A percentile compares a stretch with the other conserved stretches of the same genome.
phyloP scores from a whole-genome alignment of 805 yeast species.

The Saccharomycodes ludwigii region DNA sequence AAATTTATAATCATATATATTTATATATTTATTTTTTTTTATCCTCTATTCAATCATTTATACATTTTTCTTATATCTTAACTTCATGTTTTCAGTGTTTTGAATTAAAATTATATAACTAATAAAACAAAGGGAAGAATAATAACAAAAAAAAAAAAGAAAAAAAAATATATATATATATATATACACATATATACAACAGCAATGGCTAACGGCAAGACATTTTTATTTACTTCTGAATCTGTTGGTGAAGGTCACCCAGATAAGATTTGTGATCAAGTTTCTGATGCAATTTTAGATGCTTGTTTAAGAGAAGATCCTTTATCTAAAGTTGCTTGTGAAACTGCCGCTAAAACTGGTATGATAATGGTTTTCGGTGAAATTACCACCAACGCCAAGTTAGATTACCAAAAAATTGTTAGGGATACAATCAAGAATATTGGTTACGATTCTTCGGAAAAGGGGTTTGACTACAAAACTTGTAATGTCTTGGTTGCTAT shows the following conservation, averaged over 20 bases:
- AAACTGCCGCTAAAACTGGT: slow-evolving; percentile 98
- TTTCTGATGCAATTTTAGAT: slow-evolving; percentile 93
- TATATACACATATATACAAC: slow-evolving; percentile 2
- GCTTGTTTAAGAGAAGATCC: slow-evolving; percentile 96
- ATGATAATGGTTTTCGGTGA: slow-evolving; percentile 99
- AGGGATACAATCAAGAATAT: slow-evolving; percentile 98
- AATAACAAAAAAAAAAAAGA: slow-evolving; percentile 1
- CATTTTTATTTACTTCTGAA: slow-evolving; percentile 68
- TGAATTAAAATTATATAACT: neutral
- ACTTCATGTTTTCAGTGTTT: no score
- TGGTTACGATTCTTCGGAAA: slow-evolving; percentile 91
- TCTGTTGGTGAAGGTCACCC: slow-evolving; percentile 94
- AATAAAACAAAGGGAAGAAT: neutral
- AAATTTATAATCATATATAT: no score
- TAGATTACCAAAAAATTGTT: slow-evolving; percentile 94
- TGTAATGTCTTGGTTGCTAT: slow-evolving; percentile 98
- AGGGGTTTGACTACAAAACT: slow-evolving; percentile 98
- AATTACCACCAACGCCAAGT: slow-evolving; percentile 89
- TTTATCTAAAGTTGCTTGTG: slow-evolving; percentile 97
- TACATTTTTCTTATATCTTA: no score
- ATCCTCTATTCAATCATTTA: no score
- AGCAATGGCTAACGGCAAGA: slow-evolving; percentile 24
- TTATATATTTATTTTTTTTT: no score
- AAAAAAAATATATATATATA: slow-evolving; percentile 1
- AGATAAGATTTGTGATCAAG: slow-evolving; percentile 97